phyloP scores from a whole-genome alignment of 2,329 filamentous ascomycete species.

The Lasiodiplodia sp. region DNA sequence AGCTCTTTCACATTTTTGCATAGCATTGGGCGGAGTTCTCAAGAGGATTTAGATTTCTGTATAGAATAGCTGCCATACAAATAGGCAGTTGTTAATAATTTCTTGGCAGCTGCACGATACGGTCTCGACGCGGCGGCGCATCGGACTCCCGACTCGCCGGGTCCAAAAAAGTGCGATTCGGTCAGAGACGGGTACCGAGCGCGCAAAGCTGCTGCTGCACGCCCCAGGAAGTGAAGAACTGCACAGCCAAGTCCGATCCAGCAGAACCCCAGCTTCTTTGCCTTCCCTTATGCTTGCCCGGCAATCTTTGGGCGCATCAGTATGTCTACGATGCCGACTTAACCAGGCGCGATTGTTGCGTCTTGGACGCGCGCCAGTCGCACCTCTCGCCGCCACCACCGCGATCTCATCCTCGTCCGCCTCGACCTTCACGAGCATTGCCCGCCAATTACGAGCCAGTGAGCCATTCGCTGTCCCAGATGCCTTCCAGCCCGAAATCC shows the following conservation, averaged over 20 bases:
- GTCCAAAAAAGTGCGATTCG: constrained; percentile 16
- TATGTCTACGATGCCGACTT: constrained; percentile 50
- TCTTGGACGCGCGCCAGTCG: neutral
- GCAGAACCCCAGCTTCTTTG: constrained; percentile 28
- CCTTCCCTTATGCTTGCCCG: constrained; percentile 44
- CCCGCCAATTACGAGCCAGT: constrained; percentile 31
- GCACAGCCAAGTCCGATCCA: constrained; percentile 10
- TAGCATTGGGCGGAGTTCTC: constrained; percentile 13
- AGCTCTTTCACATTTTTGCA: neutral
- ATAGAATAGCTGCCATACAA: neutral
- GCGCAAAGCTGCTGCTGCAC: constrained; percentile 21
- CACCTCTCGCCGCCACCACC: constrained; percentile 6
- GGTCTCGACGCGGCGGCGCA: constrained; percentile 4
- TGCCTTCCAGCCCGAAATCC: neutral
- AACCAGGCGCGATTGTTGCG: constrained; percentile 35
- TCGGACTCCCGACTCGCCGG: constrained; percentile 22
- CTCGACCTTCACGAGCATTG: constrained; percentile 29
- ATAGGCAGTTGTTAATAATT: neutral
- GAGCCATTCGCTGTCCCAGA: constrained; percentile 36
- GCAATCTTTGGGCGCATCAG: constrained; percentile 45
- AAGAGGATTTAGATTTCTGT: neutral
- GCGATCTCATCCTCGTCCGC: constrained; percentile 34
- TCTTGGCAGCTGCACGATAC: neutral
- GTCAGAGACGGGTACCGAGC: neutral
- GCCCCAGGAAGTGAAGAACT: neutral